Conservation (phyloP, 1,284 basidiomycete species). For the Retiboletus flavoniger region DNA sequence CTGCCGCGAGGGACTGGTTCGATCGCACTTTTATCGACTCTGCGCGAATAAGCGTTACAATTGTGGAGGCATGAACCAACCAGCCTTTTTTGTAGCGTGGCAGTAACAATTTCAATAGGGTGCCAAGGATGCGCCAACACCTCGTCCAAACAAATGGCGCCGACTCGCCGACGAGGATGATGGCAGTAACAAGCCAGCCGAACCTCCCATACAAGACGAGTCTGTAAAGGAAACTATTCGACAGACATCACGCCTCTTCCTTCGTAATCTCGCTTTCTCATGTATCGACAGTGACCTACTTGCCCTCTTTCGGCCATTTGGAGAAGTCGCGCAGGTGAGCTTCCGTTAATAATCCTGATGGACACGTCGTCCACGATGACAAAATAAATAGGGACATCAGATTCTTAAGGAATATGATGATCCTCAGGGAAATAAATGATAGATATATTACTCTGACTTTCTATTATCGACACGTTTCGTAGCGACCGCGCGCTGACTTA, state of each 20-base stretch:
- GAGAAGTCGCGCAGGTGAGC: constrained; percentile 71
- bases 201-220: constrained; percentile 35
- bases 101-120: constrained; percentile 42
- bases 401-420: constrained; percentile 56
- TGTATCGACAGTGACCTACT: constrained; percentile 75
- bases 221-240: constrained; percentile 65
- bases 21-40: constrained; percentile 81
- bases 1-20: constrained; percentile 79
- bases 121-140: constrained; percentile 60
- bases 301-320: constrained; percentile 70
- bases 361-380: constrained; percentile 42
- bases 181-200: constrained; percentile 26
- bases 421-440: constrained; percentile 51
- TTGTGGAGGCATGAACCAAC: constrained; percentile 63
- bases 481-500: constrained; percentile 3
- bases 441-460: constrained; percentile 38
- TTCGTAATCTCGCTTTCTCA: constrained; percentile 88
- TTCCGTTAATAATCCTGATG: constrained; percentile 5
- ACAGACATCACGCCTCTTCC: constrained; percentile 80
- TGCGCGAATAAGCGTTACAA: constrained; percentile 70
- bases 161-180: constrained; percentile 35
- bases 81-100: neutral
- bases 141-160: constrained; percentile 68
- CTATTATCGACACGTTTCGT: neutral
- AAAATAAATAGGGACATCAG: constrained; percentile 63